Percentiles rank a stretch among this genome's conserved stretches.
These are phyloP conservation scores for Ogataea populi-albae DNA, from an alignment of 805 yeast genomes.

Conservation along the genomic window DNA sequence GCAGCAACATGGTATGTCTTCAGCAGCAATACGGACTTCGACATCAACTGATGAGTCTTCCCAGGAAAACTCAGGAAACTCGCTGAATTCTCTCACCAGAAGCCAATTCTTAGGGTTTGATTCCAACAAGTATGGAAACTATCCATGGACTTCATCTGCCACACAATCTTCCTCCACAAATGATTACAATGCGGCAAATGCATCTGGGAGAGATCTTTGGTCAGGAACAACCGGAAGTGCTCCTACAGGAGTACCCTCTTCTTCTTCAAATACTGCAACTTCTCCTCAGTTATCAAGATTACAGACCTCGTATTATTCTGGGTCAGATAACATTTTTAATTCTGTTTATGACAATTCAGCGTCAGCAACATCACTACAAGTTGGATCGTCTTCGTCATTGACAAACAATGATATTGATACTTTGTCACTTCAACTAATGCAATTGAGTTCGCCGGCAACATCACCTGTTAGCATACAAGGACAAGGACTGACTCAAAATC, in stretches of 20 bases:
- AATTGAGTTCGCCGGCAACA: conserved; percentile 18
- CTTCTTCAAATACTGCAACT: conserved; percentile 11
- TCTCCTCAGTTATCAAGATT: conserved; percentile 10
- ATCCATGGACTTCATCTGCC: conserved; percentile 16
- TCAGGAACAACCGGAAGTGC: conserved; percentile 17
- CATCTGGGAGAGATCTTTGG: conserved; percentile 20
- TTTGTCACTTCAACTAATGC: conserved; percentile 27
- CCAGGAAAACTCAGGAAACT: neutral
- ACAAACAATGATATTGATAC: conserved; percentile 28
- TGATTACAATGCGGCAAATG: conserved; percentile 8
- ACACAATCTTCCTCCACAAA: conserved; percentile 14
- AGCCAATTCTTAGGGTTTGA: conserved; percentile 13
- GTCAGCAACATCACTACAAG: conserved; percentile 9
- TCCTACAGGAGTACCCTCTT: conserved; percentile 13
- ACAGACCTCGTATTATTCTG: conserved; percentile 13
- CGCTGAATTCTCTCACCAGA: conserved; percentile 10
- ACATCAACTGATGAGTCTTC: conserved; percentile 4
- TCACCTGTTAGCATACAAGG: conserved; percentile 6
- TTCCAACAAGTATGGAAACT: conserved; percentile 11
- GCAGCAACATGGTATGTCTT: conserved; percentile 10
- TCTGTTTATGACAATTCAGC: conserved; percentile 13
- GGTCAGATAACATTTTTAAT: conserved; percentile 14
- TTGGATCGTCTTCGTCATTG: conserved; percentile 10
- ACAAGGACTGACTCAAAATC: conserved; percentile 1
- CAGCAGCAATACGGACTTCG: conserved; percentile 5